Evolutionary conservation across 1,284 basidiomycete genomes (phyloP), one percentile per base, ranked within the genome.

Genomic region (Fomitopsis pinicola): DNA sequence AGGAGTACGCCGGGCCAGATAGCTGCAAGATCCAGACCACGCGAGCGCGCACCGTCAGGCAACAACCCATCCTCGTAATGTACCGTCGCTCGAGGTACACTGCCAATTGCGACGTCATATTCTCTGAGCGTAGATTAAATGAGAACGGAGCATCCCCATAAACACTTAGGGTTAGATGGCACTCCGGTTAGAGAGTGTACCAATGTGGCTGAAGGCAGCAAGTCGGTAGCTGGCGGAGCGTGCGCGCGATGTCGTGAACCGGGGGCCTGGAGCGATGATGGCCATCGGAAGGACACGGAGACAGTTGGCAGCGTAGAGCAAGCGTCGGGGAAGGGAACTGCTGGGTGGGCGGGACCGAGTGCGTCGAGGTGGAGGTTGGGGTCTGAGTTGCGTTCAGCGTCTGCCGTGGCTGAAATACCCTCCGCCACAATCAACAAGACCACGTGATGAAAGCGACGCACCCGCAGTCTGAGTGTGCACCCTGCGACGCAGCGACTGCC

Each of bases 161-260:
- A 67, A 66, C 66, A 73, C 73, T 77, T 81, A 82, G 81, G 80
- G 80, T 82, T 82, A 81, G 79, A 78, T 77, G 68, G 71, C 79
- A 78, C 76, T 76, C 73, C 67, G 68, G 69, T 70, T 67, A 63
- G 63, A 66, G 68, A 68, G 70, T 67, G 71, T 65, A 68, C 64
- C 57, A 55, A 69, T 65, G 71, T 71, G 71, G 71, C 70, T 72
- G 69, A 64, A 66, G 62, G 68, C 68, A 64, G 67, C 67, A 62
- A 55, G 53, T 60, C 55, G 60, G 65, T 56, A 52, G 61, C 56
- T 59, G 65, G 64, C 26, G 63, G 63, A 65, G 66, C 42, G 59
- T 53, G 56, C 40, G 55, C 53, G 26, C 54, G 55, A 45, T 46
- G 57, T 56, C 35, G 36, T 35, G 60, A 48, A 65, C 66, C 61